phyloP scores from a whole-genome alignment of 345 rosid species.

The Rhizophora apiculata region DNA sequence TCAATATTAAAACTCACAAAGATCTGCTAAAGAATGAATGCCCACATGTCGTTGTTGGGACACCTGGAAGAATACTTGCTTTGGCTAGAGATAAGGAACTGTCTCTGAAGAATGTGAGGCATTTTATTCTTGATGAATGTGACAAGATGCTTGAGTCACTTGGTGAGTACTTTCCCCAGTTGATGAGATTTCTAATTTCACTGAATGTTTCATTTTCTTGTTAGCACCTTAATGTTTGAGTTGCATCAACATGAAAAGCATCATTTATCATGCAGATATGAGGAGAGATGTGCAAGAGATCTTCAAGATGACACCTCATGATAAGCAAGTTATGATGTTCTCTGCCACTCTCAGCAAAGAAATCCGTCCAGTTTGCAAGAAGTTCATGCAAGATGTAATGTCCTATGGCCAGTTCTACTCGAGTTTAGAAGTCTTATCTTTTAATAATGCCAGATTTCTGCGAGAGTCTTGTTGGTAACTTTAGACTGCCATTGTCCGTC shows the following conservation, averaged over 20 bases:
- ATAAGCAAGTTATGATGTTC: slow-evolving; percentile 99
- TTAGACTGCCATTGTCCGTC: slow-evolving; percentile 17
- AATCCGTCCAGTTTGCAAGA: slow-evolving; percentile 99
- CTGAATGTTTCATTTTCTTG: background rate
- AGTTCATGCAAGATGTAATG: slow-evolving; percentile 99
- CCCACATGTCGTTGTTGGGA: slow-evolving; percentile 97
- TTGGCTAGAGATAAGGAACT: slow-evolving; percentile 90
- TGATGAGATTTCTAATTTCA: background rate
- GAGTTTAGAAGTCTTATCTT: slow-evolving; percentile 48
- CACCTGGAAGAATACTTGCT: slow-evolving; percentile 93
- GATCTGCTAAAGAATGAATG: slow-evolving; percentile 95
- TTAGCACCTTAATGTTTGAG: background rate
- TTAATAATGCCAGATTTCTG: slow-evolving; percentile 42
- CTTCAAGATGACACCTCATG: slow-evolving; percentile 98
- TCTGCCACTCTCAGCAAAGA: slow-evolving; percentile 99
- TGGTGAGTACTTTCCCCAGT: slow-evolving; percentile 37
- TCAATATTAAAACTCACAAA: slow-evolving; percentile 82
- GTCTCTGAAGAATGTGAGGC: slow-evolving; percentile 96
- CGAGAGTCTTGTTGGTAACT: slow-evolving; percentile 23
- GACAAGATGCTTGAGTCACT: slow-evolving; percentile 99
- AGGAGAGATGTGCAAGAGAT: slow-evolving; percentile 98
- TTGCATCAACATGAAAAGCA: background rate
- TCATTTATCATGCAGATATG: slow-evolving; percentile 59
- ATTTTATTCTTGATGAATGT: slow-evolving; percentile 98
- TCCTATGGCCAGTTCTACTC: slow-evolving; percentile 55